A percentile compares a stretch with the other conserved stretches of the same genome.
Conservation (phyloP, 176 grass and related monocot species). For the Areca catechu region DNA sequence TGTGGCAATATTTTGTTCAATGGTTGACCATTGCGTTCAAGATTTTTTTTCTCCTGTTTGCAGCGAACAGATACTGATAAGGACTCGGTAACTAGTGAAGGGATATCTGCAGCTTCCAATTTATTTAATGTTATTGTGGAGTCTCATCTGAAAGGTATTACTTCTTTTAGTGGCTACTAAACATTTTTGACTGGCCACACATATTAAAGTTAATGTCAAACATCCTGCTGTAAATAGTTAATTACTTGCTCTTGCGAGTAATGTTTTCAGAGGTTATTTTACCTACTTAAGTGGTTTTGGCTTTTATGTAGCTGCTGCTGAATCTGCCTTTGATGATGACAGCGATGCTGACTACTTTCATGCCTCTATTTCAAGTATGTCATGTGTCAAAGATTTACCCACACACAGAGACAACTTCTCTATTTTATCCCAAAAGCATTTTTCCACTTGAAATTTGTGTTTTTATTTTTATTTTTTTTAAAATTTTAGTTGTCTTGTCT, state of each 20-base stretch:
- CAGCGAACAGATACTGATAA: conserved; percentile 51
- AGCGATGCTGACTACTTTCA: conserved; percentile 87
- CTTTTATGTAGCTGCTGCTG: conserved; percentile 82
- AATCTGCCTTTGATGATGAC: conserved; percentile 87
- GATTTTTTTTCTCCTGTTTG: conserved; percentile 11
- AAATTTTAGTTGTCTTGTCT: not conserved
- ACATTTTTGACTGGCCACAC: too few species aligned
- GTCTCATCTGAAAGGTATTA: conserved; percentile 82
- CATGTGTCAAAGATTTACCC: too few species aligned
- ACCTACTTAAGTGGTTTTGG: conserved; percentile 4
- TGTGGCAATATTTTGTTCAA: too few species aligned
- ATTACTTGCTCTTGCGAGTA: too few species aligned
- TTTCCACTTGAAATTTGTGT: not conserved
- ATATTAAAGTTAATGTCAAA: not conserved
- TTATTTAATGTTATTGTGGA: conserved; percentile 91
- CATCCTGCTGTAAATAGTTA: not conserved
- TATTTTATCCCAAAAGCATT: too few species aligned
- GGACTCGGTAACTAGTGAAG: conserved; percentile 54
- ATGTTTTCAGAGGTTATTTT: too few species aligned
- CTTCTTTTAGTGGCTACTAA: not conserved
- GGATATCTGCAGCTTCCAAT: conserved; percentile 64
- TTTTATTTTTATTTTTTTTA: not conserved
- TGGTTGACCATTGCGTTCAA: too few species aligned
- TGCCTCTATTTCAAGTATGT: conserved; percentile 96
- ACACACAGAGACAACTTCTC: too few species aligned